These are phyloP conservation scores for Colletotrichum sidae DNA, from an alignment of 2,329 filamentous ascomycete genomes.

Conservation along the genomic window DNA sequence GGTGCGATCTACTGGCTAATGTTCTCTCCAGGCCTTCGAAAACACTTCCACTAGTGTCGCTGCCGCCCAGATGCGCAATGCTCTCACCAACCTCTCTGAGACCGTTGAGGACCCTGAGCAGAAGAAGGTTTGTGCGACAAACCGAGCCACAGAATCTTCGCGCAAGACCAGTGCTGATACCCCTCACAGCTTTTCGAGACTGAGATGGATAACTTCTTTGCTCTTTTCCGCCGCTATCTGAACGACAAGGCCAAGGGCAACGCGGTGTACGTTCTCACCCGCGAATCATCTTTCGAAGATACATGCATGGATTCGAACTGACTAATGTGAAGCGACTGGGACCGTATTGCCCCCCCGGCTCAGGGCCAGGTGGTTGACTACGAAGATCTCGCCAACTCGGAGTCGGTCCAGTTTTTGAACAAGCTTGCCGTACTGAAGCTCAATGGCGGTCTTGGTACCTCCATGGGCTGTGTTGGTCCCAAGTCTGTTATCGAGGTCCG, in stretches of 20 bases:
- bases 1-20: slow-evolving; percentile 46
- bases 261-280: slow-evolving; percentile 69
- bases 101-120: slow-evolving; percentile 83
- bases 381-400: slow-evolving; percentile 86
- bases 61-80: slow-evolving; percentile 98
- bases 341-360: slow-evolving; percentile 93
- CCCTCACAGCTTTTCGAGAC: slow-evolving; percentile 85
- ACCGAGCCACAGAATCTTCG: not conserved
- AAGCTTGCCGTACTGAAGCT: slow-evolving; percentile 99
- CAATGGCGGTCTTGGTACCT: slow-evolving; percentile 98
- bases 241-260: slow-evolving; percentile 99
- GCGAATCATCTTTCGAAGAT: slow-evolving; percentile 7
- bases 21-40: slow-evolving; percentile 84
- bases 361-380: slow-evolving; percentile 96
- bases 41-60: slow-evolving; percentile 99
- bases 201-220: slow-evolving; percentile 99
- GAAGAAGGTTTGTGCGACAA: slow-evolving; percentile 76
- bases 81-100: slow-evolving; percentile 91
- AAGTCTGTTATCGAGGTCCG: slow-evolving; percentile 99
- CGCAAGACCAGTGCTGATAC: slow-evolving; percentile 34
- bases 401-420: slow-evolving; percentile 93
- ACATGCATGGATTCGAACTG: slow-evolving; percentile 26
- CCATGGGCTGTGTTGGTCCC: slow-evolving; percentile 98
- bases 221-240: slow-evolving; percentile 96
- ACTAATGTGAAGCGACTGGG: slow-evolving; percentile 79